Base-by-base conservation (phyloP, 352 stramenopile species). In the Phytopythium sindhum region DNA sequence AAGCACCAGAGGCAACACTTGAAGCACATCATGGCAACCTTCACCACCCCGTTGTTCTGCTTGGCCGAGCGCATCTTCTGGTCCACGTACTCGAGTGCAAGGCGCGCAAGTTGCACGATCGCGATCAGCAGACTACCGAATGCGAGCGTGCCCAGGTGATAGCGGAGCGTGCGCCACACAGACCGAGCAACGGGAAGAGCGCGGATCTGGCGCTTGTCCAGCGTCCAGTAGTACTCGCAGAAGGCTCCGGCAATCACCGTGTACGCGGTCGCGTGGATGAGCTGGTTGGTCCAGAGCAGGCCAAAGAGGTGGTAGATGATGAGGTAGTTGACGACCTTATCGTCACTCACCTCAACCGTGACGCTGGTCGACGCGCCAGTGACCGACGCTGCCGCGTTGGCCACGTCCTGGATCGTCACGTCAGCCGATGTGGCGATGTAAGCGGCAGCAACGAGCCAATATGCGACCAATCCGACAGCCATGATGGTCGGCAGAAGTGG, bases 1-100 rank as follows among this genome's bases (percentile, higher is more conserved):
- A 96, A 91, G 68, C 89, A 97, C 78, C 77, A 90, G 60, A 97
- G 74, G 61, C 79, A 93, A 70, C 83, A 95, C 69, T 93, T 84
- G 45, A 98, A 81, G 68, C 92, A 98, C 33, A 96, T 66, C 67
- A 96, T 82, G 17, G 92, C 68, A 48, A 91, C 80, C 39, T 87
- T 86, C 24, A 95, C 70, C 17, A 89, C 61, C 9, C 58, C 63
- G 66, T 91, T 95, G 41, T 69, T 68, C 54, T 93, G 73, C 60
- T 92, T 78, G n/a, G 79, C 61, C n/a, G 69, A 56, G 53, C 78
- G 67, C 60, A 90, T 81, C 57, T 91, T 83, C 24, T 92, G 75
- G 72, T 96, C 90, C 12, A 96, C 61, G 69, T 96, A 96, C 61
- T 90, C 80, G 31, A 96, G 68, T 7, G 75, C 64, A 19, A 92